Evolutionary conservation across 306 rosid genomes (phyloP).

Genomic region (Rubus parviflorus): DNA sequence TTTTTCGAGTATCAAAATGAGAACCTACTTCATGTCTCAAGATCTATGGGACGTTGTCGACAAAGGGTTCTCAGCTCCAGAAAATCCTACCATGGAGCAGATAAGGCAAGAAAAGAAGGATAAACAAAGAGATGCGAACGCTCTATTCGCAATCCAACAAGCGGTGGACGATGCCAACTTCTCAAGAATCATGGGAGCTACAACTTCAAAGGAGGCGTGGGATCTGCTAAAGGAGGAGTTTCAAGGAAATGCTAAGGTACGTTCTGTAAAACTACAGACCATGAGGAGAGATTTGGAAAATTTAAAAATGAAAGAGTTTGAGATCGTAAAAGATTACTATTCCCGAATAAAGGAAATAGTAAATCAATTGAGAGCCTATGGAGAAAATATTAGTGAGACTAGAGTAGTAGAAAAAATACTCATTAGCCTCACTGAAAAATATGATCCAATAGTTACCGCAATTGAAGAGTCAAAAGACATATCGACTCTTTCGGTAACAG

Average conservation of each 20-base stretch:
- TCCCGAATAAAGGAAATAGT: not conserved
- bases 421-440: not conserved
- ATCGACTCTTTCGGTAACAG: not conserved
- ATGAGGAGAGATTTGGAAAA: not conserved
- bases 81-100: not conserved
- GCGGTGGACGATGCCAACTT: not conserved
- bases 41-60: conserved; percentile 12
- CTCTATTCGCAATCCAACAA: not conserved
- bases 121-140: not conserved
- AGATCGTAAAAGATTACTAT: conserved; percentile 6
- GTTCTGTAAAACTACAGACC: not conserved
- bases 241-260: not conserved
- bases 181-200: conserved; percentile 6
- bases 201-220: not conserved
- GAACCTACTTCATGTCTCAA: not conserved
- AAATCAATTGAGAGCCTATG: conserved; percentile 8
- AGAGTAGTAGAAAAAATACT: not conserved
- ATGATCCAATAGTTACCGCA: not conserved
- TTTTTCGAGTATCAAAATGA: conserved; percentile 10
- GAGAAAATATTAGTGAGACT: not conserved
- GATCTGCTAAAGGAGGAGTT: not conserved
- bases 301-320: conserved; percentile 9
- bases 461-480: not conserved
- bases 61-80: not conserved
- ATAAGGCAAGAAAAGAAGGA: not conserved